Evolutionary conservation across 176 grass and related monocot genomes (phyloP).

Genomic region (Chloris gayana): DNA sequence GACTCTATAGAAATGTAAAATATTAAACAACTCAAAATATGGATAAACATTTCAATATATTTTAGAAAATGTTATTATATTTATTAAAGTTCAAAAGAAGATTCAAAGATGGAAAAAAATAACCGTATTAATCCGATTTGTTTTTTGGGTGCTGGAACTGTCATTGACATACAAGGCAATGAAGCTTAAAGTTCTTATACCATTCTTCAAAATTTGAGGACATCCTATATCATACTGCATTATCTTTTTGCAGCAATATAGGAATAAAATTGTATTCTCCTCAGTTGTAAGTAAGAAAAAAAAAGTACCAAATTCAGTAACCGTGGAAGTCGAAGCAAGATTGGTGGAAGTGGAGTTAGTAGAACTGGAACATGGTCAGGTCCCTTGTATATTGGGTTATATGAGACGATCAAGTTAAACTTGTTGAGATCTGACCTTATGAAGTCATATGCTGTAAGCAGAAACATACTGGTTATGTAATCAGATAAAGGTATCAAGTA

Average conservation of each 20-base stretch:
- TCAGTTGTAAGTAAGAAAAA: neutral
- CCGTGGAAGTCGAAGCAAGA: slow-evolving; percentile 32
- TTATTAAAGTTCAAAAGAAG: neutral
- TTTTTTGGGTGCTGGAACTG: too few relatives aligned
- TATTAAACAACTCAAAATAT: neutral
- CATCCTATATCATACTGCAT: too few relatives aligned
- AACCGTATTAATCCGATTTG: too few relatives aligned
- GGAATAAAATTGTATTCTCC: neutral
- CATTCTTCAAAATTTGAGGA: too few relatives aligned
- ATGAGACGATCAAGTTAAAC: slow-evolving; percentile 38
- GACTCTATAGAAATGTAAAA: slow-evolving; percentile 7
- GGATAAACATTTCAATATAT: neutral
- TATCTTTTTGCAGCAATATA: too few relatives aligned
- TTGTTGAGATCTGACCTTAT: slow-evolving; percentile 33
- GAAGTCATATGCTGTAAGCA: slow-evolving; percentile 56
- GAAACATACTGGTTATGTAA: neutral
- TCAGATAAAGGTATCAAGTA: neutral
- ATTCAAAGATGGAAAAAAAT: slow-evolving; percentile 5
- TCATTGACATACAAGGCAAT: too few relatives aligned
- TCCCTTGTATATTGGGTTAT: slow-evolving; percentile 39
- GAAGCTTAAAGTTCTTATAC: too few relatives aligned
- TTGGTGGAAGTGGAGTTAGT: slow-evolving; percentile 1
- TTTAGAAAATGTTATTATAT: neutral
- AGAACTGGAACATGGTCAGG: neutral
- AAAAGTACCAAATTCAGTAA: slow-evolving; percentile 49